A percentile compares a stretch with the other conserved stretches of the same genome.
These are phyloP conservation scores for Penicillium sp. DNA, from an alignment of 2,329 filamentous ascomycete species.

Conservation along the genomic window DNA sequence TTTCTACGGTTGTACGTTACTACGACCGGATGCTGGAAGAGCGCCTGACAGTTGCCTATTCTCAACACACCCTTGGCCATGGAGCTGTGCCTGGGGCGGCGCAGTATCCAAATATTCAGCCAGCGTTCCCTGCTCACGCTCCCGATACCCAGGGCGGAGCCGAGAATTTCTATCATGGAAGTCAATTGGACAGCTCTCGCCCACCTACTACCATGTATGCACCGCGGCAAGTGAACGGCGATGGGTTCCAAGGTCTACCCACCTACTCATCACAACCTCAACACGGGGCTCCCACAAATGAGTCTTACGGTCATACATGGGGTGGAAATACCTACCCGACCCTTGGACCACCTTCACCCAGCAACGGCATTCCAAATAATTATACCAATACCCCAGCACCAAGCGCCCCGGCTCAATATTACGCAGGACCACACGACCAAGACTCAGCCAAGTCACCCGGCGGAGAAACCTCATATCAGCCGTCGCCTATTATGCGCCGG, in stretches of 20 bases:
- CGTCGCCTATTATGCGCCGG: constrained; percentile 14
- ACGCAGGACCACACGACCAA: constrained; percentile 11
- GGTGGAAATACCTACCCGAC: constrained; percentile 15
- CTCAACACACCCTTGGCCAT: constrained; percentile 65
- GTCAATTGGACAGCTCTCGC: constrained; percentile 9
- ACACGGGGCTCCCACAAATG: constrained; percentile 5
- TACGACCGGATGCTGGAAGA: constrained; percentile 98
- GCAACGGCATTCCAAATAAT: constrained; percentile 7
- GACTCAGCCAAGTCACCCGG: constrained; percentile 7
- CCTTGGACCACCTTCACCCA: constrained; percentile 14
- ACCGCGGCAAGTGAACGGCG: constrained; percentile 6
- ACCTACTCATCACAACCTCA: constrained; percentile 12
- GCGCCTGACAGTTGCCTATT: constrained; percentile 82
- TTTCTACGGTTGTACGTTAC: constrained; percentile 91
- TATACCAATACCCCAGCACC: constrained; percentile 4
- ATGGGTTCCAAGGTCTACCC: constrained; percentile 10
- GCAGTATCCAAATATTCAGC: constrained; percentile 17
- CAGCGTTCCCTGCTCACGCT: constrained; percentile 9
- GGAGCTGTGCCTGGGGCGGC: constrained; percentile 18
- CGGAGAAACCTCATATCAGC: constrained; percentile 15
- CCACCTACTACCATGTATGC: constrained; percentile 11
- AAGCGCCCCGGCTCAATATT: constrained; percentile 13
- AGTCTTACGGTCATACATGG: constrained; percentile 13
- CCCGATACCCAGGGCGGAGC: constrained; percentile 13
- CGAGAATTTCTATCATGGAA: constrained; percentile 21